phyloP scores from a whole-genome alignment of 306 rosid species.

The Hippophae rhamnoides region DNA sequence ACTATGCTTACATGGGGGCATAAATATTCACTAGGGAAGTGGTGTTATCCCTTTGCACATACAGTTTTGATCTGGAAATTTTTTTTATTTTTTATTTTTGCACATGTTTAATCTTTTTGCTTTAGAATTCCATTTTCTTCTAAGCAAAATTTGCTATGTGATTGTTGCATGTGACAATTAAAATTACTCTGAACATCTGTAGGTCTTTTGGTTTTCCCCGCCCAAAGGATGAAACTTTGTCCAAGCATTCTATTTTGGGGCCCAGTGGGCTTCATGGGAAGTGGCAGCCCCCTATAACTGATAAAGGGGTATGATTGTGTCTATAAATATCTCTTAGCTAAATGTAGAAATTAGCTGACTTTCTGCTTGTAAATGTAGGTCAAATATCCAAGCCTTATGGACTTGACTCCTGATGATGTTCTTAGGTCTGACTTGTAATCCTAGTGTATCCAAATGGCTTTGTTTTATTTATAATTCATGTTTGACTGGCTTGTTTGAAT shows the following conservation, averaged over 20 bases:
- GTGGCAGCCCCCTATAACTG: constrained; percentile 63
- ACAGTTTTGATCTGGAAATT: neutral
- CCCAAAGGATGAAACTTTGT: constrained; percentile 75
- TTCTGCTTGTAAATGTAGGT: constrained; percentile 53
- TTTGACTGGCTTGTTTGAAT: constrained; percentile 7
- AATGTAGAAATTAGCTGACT: constrained; percentile 28
- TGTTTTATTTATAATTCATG: constrained; percentile 9
- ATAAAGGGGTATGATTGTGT: constrained; percentile 56
- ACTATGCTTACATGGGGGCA: too few relatives aligned
- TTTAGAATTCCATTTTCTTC: neutral
- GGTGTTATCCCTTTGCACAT: neutral
- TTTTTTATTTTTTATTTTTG: too few relatives aligned
- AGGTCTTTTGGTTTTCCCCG: constrained; percentile 55
- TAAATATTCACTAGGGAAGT: too few relatives aligned
- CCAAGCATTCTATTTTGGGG: constrained; percentile 86
- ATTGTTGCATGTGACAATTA: neutral
- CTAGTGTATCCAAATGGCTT: constrained; percentile 7
- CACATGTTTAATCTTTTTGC: neutral
- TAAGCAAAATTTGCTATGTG: neutral
- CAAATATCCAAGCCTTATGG: constrained; percentile 68
- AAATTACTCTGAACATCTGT: constrained; percentile 12
- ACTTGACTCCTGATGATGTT: constrained; percentile 57
- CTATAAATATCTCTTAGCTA: constrained; percentile 15
- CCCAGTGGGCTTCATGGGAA: constrained; percentile 73
- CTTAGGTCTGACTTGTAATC: constrained; percentile 49